phyloP scores from a whole-genome alignment of 192 early-diverging fungal species.

The Coemansia sp. region DNA sequence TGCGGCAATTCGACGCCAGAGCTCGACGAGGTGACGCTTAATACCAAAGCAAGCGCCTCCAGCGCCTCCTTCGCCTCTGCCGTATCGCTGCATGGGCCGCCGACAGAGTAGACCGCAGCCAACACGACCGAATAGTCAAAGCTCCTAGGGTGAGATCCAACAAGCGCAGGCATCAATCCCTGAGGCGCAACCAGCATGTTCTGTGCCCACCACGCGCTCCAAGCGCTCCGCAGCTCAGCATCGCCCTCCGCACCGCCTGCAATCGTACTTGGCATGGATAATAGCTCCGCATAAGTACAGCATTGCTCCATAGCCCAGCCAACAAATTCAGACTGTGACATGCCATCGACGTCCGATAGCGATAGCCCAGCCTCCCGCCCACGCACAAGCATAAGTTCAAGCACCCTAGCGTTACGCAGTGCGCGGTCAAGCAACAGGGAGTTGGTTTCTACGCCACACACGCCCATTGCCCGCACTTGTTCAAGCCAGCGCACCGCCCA shows the following conservation, averaged over 20 bases:
- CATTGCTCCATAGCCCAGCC: background rate
- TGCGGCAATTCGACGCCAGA: background rate
- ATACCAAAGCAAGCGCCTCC: background rate
- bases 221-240: conserved; percentile 10
- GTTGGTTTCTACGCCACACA: background rate
- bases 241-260: background rate
- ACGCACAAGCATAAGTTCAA: background rate
- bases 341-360: conserved; percentile 11
- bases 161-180: background rate
- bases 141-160: background rate
- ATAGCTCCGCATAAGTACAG: background rate
- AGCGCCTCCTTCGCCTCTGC: background rate
- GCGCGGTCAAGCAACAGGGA: conserved; percentile 1
- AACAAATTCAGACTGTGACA: conserved; percentile 4
- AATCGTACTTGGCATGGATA: background rate
- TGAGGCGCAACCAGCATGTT: conserved; percentile 11
- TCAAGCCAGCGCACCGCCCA: conserved; percentile 27
- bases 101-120: conserved; percentile 14
- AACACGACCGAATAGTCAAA: conserved; percentile 18
- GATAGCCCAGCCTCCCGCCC: background rate
- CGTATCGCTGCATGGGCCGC: conserved; percentile 12
- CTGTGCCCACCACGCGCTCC: conserved; percentile 26
- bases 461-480: background rate
- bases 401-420: conserved; percentile 4
- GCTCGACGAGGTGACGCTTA: background rate